phyloP scores from a whole-genome alignment of 2,329 filamentous ascomycete genomes.

The Alternaria angustiovoidea region DNA sequence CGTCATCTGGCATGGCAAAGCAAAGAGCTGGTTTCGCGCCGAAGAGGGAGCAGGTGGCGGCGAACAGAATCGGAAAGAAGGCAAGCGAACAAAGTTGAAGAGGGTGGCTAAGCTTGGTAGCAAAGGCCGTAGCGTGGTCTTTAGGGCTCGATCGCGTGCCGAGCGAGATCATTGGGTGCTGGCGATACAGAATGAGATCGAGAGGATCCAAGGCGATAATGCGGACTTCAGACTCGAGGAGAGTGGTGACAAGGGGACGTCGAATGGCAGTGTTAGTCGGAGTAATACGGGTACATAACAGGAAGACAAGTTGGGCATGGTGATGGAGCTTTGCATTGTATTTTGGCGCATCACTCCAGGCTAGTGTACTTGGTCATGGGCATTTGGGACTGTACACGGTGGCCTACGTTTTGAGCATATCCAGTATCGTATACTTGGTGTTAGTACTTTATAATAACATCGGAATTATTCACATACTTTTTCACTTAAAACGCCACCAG shows the following conservation, averaged over 20 bases:
- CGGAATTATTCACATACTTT: background rate
- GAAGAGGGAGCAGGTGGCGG: constrained; percentile 44
- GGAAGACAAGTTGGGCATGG: background rate
- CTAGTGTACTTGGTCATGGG: background rate
- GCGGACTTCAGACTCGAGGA: constrained; percentile 57
- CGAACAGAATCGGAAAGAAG: constrained; percentile 43
- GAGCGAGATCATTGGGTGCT: constrained; percentile 75
- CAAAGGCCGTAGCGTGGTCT: constrained; percentile 69
- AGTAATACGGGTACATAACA: background rate
- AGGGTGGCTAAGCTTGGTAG: constrained; percentile 68
- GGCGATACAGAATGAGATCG: constrained; percentile 71
- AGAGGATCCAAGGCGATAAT: constrained; percentile 60
- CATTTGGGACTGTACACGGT: background rate
- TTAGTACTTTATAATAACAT: background rate
- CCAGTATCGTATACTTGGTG: background rate
- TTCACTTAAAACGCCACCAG: background rate
- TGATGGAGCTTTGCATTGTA: background rate
- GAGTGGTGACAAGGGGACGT: constrained; percentile 15
- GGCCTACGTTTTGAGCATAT: background rate
- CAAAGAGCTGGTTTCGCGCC: constrained; percentile 63
- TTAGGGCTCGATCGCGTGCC: constrained; percentile 69
- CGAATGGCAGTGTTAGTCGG: background rate
- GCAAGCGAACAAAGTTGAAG: constrained; percentile 61
- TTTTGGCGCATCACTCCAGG: background rate
- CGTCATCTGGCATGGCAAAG: constrained; percentile 70